A percentile compares a stretch with the other conserved stretches of the same genome.
Evolutionary conservation across 345 rosid species (phyloP).

Genomic region (Acer yangbiense): DNA sequence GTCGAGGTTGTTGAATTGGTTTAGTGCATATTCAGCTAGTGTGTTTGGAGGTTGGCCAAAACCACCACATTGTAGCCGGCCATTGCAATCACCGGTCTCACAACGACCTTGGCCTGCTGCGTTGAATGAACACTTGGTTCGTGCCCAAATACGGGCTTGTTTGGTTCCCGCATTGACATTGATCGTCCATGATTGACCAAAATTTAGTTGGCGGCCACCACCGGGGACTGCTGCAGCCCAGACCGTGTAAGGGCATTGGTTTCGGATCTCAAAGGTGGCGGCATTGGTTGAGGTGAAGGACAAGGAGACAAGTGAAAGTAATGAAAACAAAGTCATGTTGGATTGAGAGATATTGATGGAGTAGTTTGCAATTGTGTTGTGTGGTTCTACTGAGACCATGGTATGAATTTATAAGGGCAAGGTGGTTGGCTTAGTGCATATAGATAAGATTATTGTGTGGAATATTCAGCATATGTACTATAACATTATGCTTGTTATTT

Average conservation of each 20-base stretch:
- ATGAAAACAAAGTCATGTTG: too few species aligned
- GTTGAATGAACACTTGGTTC: neutral
- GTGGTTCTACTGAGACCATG: too few species aligned
- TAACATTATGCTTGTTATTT: too few species aligned
- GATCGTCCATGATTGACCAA: constrained; percentile 6
- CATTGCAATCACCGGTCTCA: constrained; percentile 57
- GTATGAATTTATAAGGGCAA: too few species aligned
- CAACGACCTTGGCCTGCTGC: constrained; percentile 35
- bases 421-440: too few species aligned
- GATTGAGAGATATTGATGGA: too few species aligned
- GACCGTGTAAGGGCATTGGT: neutral
- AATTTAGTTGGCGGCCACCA: neutral
- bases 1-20: constrained; percentile 48
- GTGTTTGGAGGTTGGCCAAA: constrained; percentile 65
- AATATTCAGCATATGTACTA: too few species aligned
- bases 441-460: too few species aligned
- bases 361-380: too few species aligned
- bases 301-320: neutral
- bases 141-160: constrained; percentile 13
- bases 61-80: constrained; percentile 42
- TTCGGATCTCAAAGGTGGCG: constrained; percentile 7
- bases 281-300: neutral
- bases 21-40: constrained; percentile 58
- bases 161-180: neutral
- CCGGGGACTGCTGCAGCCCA: constrained; percentile 15